Evolutionary conservation across 257 asterid genomes (phyloP), one percentile per base, ranked within the genome.

Genomic region (Scutellaria barbata): DNA sequence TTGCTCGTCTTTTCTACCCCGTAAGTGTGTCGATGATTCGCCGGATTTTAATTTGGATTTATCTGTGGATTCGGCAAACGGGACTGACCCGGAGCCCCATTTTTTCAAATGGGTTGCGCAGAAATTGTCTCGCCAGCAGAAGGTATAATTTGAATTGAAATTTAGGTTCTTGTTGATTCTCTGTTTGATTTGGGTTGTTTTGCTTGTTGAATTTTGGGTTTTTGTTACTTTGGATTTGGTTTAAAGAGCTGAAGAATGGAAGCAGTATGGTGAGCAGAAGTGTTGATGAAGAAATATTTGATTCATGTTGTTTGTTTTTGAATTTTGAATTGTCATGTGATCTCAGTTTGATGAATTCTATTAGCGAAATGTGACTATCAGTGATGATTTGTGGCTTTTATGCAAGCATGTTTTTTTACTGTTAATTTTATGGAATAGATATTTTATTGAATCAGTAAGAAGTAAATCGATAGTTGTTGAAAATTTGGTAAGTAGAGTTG

Each of bases 21-120:
- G 68, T 53, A 65, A 33, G 12, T 51, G 67, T 8, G 43, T 58
- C 45, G 69, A 67, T 13, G 63, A 45, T 63, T 35, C 61, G 53
- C 69, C 73, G 75, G 77, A 35, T n/a, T 30, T 41, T 13, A 42
- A 53, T 74, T 72, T 62, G 74, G 25, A 73, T 22, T 11, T 53
- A n/a, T 40, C 73, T 4, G 72, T 41, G 42, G 88, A 82, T 73
- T 81, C 73, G 39, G 42, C 64, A 3, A 71, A 80, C 76, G 88
- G 80, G 78, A 76, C 82, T 10, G 25, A 52, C 17, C 64, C 80
- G 43, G 78, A 71, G 61, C 79, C 83, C 75, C 79, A 70, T 77
- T 76, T 81, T 18, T 63, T 80, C 74, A 14, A 54, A 20, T 57
- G 69, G 78, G 68, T 80, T 61, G 75, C 72, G 54, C 74, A 81